These are phyloP conservation scores for Solanum verrucosum DNA, from an alignment of 257 asterid species.

Conservation along the genomic window DNA sequence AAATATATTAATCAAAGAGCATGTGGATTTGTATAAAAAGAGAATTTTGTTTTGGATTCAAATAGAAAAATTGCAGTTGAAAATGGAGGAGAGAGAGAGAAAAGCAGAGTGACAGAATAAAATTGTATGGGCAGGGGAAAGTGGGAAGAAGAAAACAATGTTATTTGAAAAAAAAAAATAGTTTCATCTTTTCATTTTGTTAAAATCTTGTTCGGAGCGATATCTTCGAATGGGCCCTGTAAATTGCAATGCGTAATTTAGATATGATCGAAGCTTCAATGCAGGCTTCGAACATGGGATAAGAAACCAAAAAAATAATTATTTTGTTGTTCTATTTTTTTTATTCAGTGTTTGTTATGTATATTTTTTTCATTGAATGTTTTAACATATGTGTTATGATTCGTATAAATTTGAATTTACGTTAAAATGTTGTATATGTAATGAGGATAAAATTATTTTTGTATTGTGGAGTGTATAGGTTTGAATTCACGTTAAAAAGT, in stretches of 20 bases:
- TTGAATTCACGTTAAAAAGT: no score
- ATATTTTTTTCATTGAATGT: not conserved
- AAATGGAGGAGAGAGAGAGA: not conserved
- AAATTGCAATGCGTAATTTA: no score
- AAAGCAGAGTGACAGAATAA: slow-evolving; percentile 1
- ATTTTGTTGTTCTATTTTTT: not conserved
- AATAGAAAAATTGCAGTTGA: not conserved
- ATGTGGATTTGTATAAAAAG: slow-evolving; percentile 7
- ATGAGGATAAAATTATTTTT: no score
- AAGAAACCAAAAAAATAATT: not conserved
- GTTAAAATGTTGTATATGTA: not conserved
- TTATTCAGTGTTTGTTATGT: not conserved
- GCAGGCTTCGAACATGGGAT: not conserved
- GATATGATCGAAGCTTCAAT: fast-evolving
- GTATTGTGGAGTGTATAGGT: not conserved
- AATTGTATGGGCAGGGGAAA: slow-evolving; percentile 1
- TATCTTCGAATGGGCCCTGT: fast-evolving
- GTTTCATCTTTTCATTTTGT: not conserved
- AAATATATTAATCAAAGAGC: not conserved
- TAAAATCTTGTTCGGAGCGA: fast-evolving
- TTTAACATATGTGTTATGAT: not conserved
- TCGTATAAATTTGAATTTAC: not conserved
- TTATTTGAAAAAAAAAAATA: not conserved
- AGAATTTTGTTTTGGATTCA: not conserved
- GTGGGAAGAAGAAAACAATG: slow-evolving; percentile 5